Percentiles rank a stretch among this genome's conserved stretches.
Conservation (phyloP, 139 green algal genomes). For the Ulvella scutata region DNA sequence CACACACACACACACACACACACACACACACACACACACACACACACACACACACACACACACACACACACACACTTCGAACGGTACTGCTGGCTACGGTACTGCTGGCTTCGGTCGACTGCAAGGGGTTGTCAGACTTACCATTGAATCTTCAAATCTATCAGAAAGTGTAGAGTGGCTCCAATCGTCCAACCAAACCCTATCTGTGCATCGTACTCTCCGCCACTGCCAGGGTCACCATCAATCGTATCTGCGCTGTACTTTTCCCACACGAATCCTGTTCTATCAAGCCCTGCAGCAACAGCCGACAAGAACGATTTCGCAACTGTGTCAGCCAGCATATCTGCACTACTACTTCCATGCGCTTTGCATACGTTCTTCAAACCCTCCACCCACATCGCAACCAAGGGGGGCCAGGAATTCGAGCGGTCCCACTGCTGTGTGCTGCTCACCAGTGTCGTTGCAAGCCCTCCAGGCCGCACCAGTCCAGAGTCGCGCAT, state of each 20-base stretch:
- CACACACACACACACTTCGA: too few species aligned
- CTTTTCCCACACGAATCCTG: slow-evolving; percentile 58
- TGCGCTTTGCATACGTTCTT: too few species aligned
- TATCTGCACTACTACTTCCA: not conserved
- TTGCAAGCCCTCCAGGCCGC: slow-evolving; percentile 39
- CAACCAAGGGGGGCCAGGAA: slow-evolving; percentile 78
- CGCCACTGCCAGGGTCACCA: slow-evolving; percentile 18
- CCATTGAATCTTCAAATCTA: too few species aligned
- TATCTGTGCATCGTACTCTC: slow-evolving; percentile 41
- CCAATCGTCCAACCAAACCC: slow-evolving; percentile 87
- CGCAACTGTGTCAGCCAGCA: not conserved
- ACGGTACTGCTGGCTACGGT: too few species aligned
- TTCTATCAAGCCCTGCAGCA: not conserved
- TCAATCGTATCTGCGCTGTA: slow-evolving; percentile 22
- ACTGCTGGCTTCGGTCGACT: too few species aligned
- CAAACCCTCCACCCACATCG: slow-evolving; percentile 38
- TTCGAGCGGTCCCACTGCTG: slow-evolving; percentile 95
- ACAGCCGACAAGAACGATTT: not conserved
- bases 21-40: too few species aligned
- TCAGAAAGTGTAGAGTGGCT: slow-evolving; percentile 47
- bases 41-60: too few species aligned
- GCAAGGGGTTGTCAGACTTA: too few species aligned
- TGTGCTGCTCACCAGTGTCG: slow-evolving; percentile 34
- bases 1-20: too few species aligned
- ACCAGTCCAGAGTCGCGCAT: slow-evolving; percentile 21